phyloP scores from a whole-genome alignment of 164 flowering plant species.

The Vitis riparia region DNA sequence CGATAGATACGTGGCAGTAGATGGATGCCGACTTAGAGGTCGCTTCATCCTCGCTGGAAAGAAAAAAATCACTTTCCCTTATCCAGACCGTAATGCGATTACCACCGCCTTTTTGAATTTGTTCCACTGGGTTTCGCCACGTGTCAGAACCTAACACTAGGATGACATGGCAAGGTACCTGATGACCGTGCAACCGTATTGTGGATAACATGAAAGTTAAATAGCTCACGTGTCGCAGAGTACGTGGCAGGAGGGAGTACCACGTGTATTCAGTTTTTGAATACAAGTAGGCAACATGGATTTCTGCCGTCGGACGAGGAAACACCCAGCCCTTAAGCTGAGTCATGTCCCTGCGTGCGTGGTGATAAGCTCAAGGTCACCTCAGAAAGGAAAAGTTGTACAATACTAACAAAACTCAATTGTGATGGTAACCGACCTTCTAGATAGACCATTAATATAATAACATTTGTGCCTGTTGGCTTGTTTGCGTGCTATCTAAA shows the following conservation, averaged over 20 bases:
- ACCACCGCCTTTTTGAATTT: neutral
- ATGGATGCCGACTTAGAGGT: neutral
- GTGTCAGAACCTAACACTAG: conserved; percentile 1
- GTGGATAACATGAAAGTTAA: conserved; percentile 21
- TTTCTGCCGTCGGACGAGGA: conserved; percentile 34
- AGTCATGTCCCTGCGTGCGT: conserved; percentile 2
- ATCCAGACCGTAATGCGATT: neutral
- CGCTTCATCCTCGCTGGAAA: neutral
- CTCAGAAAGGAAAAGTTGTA: neutral
- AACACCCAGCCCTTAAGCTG: neutral
- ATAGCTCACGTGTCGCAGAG: conserved; percentile 7
- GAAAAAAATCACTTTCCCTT: neutral
- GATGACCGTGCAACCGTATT: conserved; percentile 2
- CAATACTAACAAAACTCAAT: too few relatives aligned
- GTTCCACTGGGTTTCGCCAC: conserved; percentile 9
- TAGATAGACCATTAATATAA: too few relatives aligned
- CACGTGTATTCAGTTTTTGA: conserved; percentile 14
- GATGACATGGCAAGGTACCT: conserved; percentile 15
- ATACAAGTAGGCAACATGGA: neutral
- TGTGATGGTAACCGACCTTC: too few relatives aligned
- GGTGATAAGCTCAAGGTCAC: conserved; percentile 34
- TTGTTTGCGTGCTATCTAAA: too few relatives aligned
- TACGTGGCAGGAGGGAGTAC: conserved; percentile 11
- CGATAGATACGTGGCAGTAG: neutral
- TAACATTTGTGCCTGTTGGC: too few relatives aligned